These are phyloP conservation scores for Fusarium multiceps DNA, from an alignment of 2,329 filamentous ascomycete species.

Conservation along the genomic window DNA sequence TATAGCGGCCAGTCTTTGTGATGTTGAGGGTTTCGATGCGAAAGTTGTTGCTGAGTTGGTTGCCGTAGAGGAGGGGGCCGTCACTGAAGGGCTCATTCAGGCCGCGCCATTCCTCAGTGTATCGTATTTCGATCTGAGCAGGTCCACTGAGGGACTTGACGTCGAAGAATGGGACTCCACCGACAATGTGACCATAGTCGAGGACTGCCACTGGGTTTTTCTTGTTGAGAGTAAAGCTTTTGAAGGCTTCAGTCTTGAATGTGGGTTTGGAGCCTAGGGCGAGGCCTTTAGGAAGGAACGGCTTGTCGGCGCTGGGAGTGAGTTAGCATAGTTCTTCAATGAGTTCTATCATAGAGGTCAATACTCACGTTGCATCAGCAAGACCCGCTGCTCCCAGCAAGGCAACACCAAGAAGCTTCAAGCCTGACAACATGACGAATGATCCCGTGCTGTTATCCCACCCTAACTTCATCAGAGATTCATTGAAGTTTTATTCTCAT, in stretches of 20 bases:
- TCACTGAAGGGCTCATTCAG: slow-evolving; percentile 8
- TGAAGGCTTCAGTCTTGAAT: neutral
- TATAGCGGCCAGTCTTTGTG: slow-evolving; percentile 2
- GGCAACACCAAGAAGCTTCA: neutral
- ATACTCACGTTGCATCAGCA: neutral
- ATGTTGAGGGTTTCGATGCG: slow-evolving; percentile 15
- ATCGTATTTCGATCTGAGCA: neutral
- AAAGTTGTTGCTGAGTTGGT: slow-evolving; percentile 3
- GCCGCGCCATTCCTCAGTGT: no score
- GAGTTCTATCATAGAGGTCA: neutral
- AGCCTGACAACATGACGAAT: neutral
- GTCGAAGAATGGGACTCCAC: slow-evolving; percentile 1
- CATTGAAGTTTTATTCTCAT: neutral
- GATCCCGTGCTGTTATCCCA: neutral
- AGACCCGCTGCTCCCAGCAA: neutral
- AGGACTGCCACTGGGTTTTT: neutral
- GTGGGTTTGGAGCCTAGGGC: fast-evolving
- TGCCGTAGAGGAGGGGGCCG: slow-evolving; percentile 7
- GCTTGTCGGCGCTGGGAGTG: neutral
- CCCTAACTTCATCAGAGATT: fast-evolving
- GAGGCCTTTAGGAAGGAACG: neutral
- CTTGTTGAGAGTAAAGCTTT: neutral
- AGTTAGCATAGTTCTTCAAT: neutral
- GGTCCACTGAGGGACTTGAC: neutral
- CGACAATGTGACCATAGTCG: slow-evolving; percentile 9